Evolutionary conservation across 1,284 basidiomycete species (phyloP), one percentile per base, ranked within the genome.

Genomic region (Apiotrichum veenhuisii): DNA sequence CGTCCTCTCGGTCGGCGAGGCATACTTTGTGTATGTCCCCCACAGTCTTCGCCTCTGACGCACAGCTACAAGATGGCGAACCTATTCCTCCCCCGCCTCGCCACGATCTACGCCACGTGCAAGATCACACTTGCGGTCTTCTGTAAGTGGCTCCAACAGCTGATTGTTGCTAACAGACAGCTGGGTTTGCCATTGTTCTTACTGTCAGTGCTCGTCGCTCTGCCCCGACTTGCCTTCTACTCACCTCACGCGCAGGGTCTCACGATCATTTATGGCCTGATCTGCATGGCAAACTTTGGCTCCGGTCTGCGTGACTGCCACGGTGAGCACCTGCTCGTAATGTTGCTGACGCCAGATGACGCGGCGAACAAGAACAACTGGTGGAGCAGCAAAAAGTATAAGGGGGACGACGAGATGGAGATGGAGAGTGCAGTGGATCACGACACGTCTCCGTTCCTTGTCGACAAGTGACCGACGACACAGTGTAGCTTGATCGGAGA

Each of bases 1-100:
- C 18, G 85, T 90, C 44, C 90, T 89, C 73, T 80, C 85, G 30
- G 85, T 84, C 9, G 91, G 88, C 10, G 82, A 89, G 78, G 84
- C 87, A 20, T 95, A 94, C 76, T 94, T 94, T 77, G 80, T 86
- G 62, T 94, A 33, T 17, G 55, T 52, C 7, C 1, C 5, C 3
- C 5, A 4, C 36, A 38, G 2, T 9, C 1, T 33, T 17, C 11
- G 5, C 2, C 3, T 23, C 51, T 54, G 36, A 58, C 41, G 2
- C n/a, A n/a, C 50, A 73, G 71, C 26, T 75, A 72, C 62, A 75
- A 73, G 45, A 58, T 75, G 5, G 60, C 64, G 8, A 66, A 65
- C 7, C 59, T 75, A 44, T 75, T 64, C 61, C 50, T 71, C 14
- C 66, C 66, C 3, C 27, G 41, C 9, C 68, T 67, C 0, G 49